Evolutionary conservation across 768 basidiomycete genomes (phyloP), one percentile per base, ranked within the genome.

Genomic region (Trametes cubensis): DNA sequence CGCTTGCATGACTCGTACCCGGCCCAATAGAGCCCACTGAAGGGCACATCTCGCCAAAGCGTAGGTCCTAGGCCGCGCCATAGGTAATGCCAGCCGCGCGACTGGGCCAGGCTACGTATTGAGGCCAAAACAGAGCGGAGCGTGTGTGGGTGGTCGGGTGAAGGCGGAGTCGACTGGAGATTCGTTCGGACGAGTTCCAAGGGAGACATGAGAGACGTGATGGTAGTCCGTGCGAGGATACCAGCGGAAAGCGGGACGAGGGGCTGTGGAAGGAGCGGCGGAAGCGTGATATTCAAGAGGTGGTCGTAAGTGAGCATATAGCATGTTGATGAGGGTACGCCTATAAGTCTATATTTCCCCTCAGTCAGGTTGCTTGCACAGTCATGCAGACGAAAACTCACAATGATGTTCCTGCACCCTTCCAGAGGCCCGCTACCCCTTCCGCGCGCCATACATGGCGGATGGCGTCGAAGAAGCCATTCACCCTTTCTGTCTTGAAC

Each of bases 241-340:
- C 97, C 97, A 14, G 95, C 89, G 4, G 85, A 67, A 17, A 99
- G 82, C 1, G 97, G 95, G 6, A 84, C 79, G 45, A 86, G 49
- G 34, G 84, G 74, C 38, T 81, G 69, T 56, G 74, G 74, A 59
- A 90, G 75, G 26, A 91, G 60, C 18, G 83, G 77, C 3, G 89
- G 88, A 13, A 93, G 74, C 42, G 83, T 76, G 46, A 80, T 79
- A 56, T 86, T 83, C 25, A 88, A 76, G 34, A 98, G 84, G 73
- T 92, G 86, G 75, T 98, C 95, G 73, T 98, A 98, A 20, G 93
- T 93, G 61, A 98, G 81, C 85, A 99, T 99, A 75, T 99, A 98
- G 30, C 87, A 81, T 51, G 95, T 93, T 42, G 95, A 85, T 0
- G 95, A 89, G 0, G 97, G 97, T 23, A 98, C 92, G 34, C 91